Evolutionary conservation across 2,329 filamentous ascomycete species (phyloP).

Genomic region (Cytospora leucostoma): DNA sequence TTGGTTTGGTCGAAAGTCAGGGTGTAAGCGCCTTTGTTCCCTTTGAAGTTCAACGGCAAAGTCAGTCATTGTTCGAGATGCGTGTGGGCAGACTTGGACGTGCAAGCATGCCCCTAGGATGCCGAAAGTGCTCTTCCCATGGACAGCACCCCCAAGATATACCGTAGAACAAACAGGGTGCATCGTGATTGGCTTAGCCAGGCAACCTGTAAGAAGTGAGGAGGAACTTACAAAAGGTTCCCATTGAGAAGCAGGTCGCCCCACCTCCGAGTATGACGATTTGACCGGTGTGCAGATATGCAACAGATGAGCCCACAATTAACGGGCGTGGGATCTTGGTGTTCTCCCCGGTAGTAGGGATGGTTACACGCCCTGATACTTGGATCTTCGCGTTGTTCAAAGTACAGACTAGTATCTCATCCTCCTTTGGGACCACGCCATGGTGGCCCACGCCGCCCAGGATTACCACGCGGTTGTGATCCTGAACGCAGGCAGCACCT

Average conservation of each 20-base stretch:
- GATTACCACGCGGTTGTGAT: conserved; percentile 37
- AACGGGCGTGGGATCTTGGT: conserved; percentile 54
- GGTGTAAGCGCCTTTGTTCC: conserved; percentile 62
- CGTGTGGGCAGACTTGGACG: neutral
- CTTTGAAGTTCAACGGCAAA: neutral
- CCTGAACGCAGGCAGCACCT: conserved; percentile 43
- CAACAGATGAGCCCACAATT: conserved; percentile 67
- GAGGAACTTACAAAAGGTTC: conserved; percentile 63
- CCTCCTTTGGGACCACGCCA: conserved; percentile 45
- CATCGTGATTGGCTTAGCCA: no score
- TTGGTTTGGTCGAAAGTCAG: conserved; percentile 33
- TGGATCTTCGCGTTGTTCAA: neutral
- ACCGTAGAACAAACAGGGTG: no score
- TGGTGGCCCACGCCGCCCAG: conserved; percentile 48
- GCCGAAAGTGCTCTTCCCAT: no score
- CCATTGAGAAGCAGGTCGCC: conserved; percentile 88
- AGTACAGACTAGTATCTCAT: conserved; percentile 48
- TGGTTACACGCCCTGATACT: conserved; percentile 26
- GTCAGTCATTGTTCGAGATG: neutral
- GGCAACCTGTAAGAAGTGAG: neutral
- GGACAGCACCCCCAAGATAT: no score
- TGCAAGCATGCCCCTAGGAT: neutral
- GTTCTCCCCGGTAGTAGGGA: conserved; percentile 5
- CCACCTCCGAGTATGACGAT: conserved; percentile 75
- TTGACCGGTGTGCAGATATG: conserved; percentile 47